Conservation (phyloP, 2,329 filamentous ascomycete species). For the Aspergillus nomiae region DNA sequence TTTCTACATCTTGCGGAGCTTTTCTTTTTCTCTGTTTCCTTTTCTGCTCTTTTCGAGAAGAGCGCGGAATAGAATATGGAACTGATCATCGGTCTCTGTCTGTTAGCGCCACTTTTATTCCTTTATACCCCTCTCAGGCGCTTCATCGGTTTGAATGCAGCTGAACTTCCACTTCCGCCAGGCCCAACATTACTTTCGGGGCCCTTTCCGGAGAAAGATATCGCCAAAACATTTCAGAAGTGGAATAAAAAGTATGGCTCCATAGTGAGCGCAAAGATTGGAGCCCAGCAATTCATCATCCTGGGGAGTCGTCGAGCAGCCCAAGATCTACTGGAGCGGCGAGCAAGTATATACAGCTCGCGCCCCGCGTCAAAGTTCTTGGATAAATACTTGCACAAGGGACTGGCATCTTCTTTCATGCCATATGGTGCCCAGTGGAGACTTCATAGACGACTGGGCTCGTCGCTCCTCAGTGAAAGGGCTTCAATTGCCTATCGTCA, state of each 20-base stretch:
- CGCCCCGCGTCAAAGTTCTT: slow-evolving; percentile 31
- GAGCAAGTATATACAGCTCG: slow-evolving; percentile 42
- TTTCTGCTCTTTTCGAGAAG: not conserved
- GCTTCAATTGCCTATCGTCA: slow-evolving; percentile 49
- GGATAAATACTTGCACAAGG: slow-evolving; percentile 33
- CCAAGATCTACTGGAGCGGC: slow-evolving; percentile 42
- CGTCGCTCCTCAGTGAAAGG: slow-evolving; percentile 49
- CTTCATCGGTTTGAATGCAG: not conserved
- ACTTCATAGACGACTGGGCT: slow-evolving; percentile 41
- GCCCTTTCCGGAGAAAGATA: slow-evolving; percentile 5
- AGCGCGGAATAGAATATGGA: not conserved
- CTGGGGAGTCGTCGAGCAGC: slow-evolving; percentile 36
- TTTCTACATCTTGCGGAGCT: not conserved
- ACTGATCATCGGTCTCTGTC: not conserved
- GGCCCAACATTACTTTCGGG: slow-evolving; percentile 12
- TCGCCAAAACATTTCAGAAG: slow-evolving; percentile 17
- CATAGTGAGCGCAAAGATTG: slow-evolving; percentile 36
- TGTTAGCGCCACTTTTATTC: not conserved
- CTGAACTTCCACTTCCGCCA: slow-evolving; percentile 9
- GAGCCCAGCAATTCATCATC: slow-evolving; percentile 35
- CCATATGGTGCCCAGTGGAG: slow-evolving; percentile 53
- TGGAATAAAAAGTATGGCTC: slow-evolving; percentile 40
- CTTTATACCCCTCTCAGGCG: not conserved
- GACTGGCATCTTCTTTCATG: slow-evolving; percentile 50
- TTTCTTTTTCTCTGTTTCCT: not conserved